These are phyloP conservation scores for Lactarius pseudohatsudake DNA, from an alignment of 768 basidiomycete genomes.

Conservation along the genomic window DNA sequence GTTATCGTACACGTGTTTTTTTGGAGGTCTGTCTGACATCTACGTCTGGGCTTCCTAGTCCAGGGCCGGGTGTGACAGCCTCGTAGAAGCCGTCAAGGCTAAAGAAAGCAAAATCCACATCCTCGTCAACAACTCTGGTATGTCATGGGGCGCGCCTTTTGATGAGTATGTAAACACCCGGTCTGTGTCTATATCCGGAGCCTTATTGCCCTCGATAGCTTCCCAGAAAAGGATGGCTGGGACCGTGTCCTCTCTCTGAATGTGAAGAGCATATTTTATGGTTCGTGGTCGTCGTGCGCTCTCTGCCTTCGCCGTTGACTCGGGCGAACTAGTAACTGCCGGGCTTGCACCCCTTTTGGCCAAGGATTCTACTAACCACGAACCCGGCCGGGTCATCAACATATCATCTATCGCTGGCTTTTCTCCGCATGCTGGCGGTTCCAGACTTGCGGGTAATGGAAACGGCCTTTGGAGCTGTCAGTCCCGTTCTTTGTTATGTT, in stretches of 20 bases:
- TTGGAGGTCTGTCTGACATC: background rate
- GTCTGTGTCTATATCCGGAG: background rate
- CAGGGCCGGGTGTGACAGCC: slow-evolving; percentile 75
- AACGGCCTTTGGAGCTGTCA: slow-evolving; percentile 78
- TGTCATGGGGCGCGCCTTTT: slow-evolving; percentile 74
- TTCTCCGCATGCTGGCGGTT: slow-evolving; percentile 49
- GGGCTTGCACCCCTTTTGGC: slow-evolving; percentile 61
- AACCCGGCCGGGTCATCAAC: slow-evolving; percentile 80
- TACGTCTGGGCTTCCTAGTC: slow-evolving; percentile 41
- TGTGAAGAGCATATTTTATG: slow-evolving; percentile 83
- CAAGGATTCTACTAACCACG: slow-evolving; percentile 59
- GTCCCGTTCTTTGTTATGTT: slow-evolving; percentile 35
- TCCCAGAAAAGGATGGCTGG: slow-evolving; percentile 85
- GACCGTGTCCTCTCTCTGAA: slow-evolving; percentile 81
- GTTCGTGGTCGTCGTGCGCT: slow-evolving; percentile 41
- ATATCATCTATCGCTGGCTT: slow-evolving; percentile 72
- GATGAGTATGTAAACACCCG: slow-evolving; percentile 39
- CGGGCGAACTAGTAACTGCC: slow-evolving; percentile 48
- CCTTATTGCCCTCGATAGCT: slow-evolving; percentile 32
- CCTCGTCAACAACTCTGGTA: slow-evolving; percentile 82
- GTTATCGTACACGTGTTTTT: slow-evolving; percentile 33
- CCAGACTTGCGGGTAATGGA: slow-evolving; percentile 49
- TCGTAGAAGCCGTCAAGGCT: slow-evolving; percentile 65
- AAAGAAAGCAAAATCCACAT: slow-evolving; percentile 75
- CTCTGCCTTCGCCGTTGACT: slow-evolving; percentile 1